These are phyloP conservation scores for Aquilaria malaccensis DNA, from an alignment of 345 rosid species.

Conservation along the genomic window DNA sequence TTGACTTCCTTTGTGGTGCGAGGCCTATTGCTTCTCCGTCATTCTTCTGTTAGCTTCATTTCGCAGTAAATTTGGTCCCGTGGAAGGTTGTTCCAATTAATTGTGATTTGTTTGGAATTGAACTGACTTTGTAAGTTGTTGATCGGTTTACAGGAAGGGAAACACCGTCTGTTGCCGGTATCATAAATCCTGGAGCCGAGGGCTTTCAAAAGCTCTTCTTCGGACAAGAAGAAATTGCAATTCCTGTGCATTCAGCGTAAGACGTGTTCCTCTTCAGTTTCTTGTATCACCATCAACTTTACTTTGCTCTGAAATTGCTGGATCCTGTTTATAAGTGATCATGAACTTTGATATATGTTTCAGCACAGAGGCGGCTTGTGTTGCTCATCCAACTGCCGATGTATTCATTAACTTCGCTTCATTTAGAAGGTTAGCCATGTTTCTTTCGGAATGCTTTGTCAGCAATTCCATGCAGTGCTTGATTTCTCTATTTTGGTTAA, in stretches of 20 bases:
- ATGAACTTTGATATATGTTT: slow-evolving; percentile 19
- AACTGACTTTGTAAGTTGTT: slow-evolving; percentile 1
- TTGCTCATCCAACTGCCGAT: slow-evolving; percentile 93
- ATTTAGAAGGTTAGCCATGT: slow-evolving; percentile 57
- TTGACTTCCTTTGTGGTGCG: slow-evolving; percentile 94
- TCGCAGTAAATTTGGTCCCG: slow-evolving; percentile 1
- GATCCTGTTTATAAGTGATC: slow-evolving; percentile 7
- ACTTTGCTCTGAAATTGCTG: not conserved
- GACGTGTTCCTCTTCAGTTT: slow-evolving; percentile 11
- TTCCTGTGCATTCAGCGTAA: slow-evolving; percentile 91
- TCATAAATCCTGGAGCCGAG: slow-evolving; percentile 87
- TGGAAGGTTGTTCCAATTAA: not conserved
- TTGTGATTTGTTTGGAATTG: slow-evolving; percentile 7
- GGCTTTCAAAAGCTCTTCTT: slow-evolving; percentile 97
- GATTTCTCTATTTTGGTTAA: slow-evolving; percentile 8
- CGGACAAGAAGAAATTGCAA: slow-evolving; percentile 99
- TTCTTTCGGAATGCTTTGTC: not conserved
- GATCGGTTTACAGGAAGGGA: slow-evolving; percentile 54
- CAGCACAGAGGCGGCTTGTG: slow-evolving; percentile 93
- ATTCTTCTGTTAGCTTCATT: not conserved
- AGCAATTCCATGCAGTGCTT: slow-evolving; percentile 5
- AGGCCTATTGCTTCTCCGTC: slow-evolving; percentile 2
- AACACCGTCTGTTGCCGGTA: slow-evolving; percentile 96
- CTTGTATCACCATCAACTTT: too few species aligned
- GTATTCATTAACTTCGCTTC: slow-evolving; percentile 95